A percentile compares a stretch with the other conserved stretches of the same genome.
These are phyloP conservation scores for Nigrospora osmanthi DNA, from an alignment of 2,329 filamentous ascomycete genomes.

Conservation along the genomic window DNA sequence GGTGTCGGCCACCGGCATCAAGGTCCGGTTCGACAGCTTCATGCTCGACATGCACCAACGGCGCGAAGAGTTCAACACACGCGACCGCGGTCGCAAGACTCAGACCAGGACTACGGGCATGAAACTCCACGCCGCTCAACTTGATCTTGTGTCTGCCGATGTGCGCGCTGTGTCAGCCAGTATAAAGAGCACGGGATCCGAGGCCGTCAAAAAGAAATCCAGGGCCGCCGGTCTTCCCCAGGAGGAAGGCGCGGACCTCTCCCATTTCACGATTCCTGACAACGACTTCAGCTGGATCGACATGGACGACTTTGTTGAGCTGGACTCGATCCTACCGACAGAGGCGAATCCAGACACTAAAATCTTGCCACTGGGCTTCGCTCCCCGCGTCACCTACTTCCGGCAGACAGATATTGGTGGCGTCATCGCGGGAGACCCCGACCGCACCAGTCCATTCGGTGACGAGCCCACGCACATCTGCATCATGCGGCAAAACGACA, in stretches of 20 bases:
- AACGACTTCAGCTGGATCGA: conserved; percentile 96
- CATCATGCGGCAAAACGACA: conserved; percentile 86
- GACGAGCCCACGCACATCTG: conserved; percentile 91
- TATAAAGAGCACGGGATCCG: conserved; percentile 71
- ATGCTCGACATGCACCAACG: conserved; percentile 95
- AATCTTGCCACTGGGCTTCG: conserved; percentile 85
- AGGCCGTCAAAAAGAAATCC: conserved; percentile 61
- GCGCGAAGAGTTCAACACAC: conserved; percentile 81
- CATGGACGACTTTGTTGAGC: conserved; percentile 98
- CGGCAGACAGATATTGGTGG: conserved; percentile 89
- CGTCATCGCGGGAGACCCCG: conserved; percentile 69
- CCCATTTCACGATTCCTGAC: conserved; percentile 90
- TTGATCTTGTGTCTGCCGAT: conserved; percentile 87
- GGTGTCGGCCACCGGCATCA: conserved; percentile 90
- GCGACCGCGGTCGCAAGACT: conserved; percentile 67
- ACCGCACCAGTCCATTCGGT: conserved; percentile 82
- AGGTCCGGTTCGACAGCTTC: conserved; percentile 91
- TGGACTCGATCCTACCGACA: conserved; percentile 91
- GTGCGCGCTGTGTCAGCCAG: conserved; percentile 88
- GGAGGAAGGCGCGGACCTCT: conserved; percentile 60
- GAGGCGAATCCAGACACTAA: conserved; percentile 88
- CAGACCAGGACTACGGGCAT: conserved; percentile 82
- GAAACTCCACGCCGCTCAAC: conserved; percentile 89
- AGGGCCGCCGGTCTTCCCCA: conserved; percentile 43
- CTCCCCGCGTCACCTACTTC: conserved; percentile 95